Base-by-base conservation (phyloP, 2,329 filamentous ascomycete species). In the Talaromyces albobiverticillius region DNA sequence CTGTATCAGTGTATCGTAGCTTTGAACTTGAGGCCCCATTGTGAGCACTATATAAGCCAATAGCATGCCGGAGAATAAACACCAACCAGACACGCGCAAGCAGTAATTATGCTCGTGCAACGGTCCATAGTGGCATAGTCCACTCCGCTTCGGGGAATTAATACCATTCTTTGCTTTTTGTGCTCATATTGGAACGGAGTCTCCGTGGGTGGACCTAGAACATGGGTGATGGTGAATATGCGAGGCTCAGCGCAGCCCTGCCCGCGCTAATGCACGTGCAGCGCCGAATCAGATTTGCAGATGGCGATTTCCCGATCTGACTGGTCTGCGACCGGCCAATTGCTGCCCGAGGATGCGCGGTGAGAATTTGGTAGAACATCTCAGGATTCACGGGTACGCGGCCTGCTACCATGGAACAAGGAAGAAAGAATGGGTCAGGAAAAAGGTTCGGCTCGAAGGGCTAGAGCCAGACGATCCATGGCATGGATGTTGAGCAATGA, bases 221-320 rank as follows among this genome's bases (percentile, higher is more conserved):
- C 20, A 46, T 32, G 38, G 25, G 9, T 38, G 23, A 29, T 40
- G 18, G 32, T 46, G 22, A 25, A 32, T 46, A 32, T 29, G 47
- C 53, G 38, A 53, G 49, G 48, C 54, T 56, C 54, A 56, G 54
- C 54, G 36, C 36, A 23, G 14, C 49, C 31, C 54, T 53, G 54
- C 47, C 38, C 26, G 36, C 49, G 38, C 54, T 56, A 56, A 56
- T 56, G 54, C 54, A 56, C 38, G 54, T 32, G 18, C 34, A 42
- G 41, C 29, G 47, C 43, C 54, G 45, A 56, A 56, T 56, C 49
- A 56, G 54, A 53, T 32, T 10, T 42, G 34, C 38, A 46, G 32
- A 48, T n/a, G 38, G 13, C 31, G 45, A 29, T 41, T 52, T 46
- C 18, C 18, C 13, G 40, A 53, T 56, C 54, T 53, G 25, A 56